Evolutionary conservation across 2,329 filamentous ascomycete species (phyloP), one percentile per base, ranked within the genome.

Genomic region (Cytospora schulzeri): DNA sequence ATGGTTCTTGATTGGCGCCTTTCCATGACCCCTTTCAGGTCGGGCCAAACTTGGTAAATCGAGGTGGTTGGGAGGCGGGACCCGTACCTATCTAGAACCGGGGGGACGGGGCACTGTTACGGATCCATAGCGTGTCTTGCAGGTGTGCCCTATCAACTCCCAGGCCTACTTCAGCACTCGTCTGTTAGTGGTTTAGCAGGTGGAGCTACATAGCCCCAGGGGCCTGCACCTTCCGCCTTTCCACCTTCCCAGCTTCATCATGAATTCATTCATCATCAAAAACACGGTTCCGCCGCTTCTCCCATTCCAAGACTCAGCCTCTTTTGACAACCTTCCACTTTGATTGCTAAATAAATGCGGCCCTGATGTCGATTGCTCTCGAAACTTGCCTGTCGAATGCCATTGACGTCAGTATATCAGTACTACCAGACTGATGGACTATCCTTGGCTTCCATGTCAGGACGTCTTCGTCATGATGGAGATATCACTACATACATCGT

Each of bases 1-100:
- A 51, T 62, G 60, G n/a, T n/a, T 56, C 51, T 50, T 62, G 60
- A 62, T 62, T 62, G 60, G 60, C 53, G 59, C 57, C 52, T n/a
- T 50, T 41, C 17, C 45, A 48, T 55, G 45, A 60, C 38, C 48
- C 51, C 57, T 51, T 29, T 35, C 57, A 41, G 38, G n/a, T 33
- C 45, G 50, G 48, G 6, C 41, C 17, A 22, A 4, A 11, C 19
- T 48, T 48, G 41, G 5, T n/a, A 62, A 62, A 50, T 55, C n/a
- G 22, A 29, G 52, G 59, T 62, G 59, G 59, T 62, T 62, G 59
- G 59, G 59, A 55, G 59, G 31, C n/a, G n/a, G n/a, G n/a, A n/a
- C n/a, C n/a, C n/a, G n/a, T n/a, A n/a, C n/a, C n/a, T n/a, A n/a
- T n/a, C n/a, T n/a, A n/a, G n/a, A n/a, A n/a, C n/a, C n/a, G n/a